Evolutionary conservation across 305 asterid species (phyloP).

Genomic region (Caryopteris hybrid): DNA sequence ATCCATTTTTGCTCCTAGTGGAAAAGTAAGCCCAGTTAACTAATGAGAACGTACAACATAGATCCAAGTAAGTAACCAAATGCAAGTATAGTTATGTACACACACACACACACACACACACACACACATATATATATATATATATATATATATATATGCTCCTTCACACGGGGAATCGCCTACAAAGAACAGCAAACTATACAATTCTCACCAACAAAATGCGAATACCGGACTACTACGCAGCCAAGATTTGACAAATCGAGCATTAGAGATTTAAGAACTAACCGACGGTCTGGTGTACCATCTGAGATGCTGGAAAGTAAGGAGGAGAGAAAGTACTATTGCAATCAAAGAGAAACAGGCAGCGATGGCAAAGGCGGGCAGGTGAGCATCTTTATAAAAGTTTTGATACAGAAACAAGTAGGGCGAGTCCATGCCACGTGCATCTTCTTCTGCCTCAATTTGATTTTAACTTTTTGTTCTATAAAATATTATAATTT

Average conservation of each 20-base stretch:
- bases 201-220: neutral
- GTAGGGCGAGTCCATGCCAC: conserved; percentile 38
- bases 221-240: neutral
- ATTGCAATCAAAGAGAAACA: conserved; percentile 52
- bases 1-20: conserved; percentile 94
- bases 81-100: too few species aligned
- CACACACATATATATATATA: too few species aligned
- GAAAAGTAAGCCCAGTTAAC: neutral
- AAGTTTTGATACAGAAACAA: conserved; percentile 29
- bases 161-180: neutral
- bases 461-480: too few species aligned
- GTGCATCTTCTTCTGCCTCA: conserved; percentile 35
- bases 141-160: too few species aligned
- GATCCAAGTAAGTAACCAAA: neutral
- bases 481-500: too few species aligned
- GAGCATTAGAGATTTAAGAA: neutral
- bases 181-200: neutral
- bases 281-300: conserved; percentile 81
- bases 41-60: neutral
- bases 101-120: too few species aligned
- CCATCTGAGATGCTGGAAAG: conserved; percentile 70
- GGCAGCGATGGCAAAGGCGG: conserved; percentile 45
- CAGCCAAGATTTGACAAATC: too few species aligned
- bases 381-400: conserved; percentile 42
- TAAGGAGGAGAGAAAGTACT: conserved; percentile 60